Conservation (phyloP, 1,284 basidiomycete species). For the Somion occarium region DNA sequence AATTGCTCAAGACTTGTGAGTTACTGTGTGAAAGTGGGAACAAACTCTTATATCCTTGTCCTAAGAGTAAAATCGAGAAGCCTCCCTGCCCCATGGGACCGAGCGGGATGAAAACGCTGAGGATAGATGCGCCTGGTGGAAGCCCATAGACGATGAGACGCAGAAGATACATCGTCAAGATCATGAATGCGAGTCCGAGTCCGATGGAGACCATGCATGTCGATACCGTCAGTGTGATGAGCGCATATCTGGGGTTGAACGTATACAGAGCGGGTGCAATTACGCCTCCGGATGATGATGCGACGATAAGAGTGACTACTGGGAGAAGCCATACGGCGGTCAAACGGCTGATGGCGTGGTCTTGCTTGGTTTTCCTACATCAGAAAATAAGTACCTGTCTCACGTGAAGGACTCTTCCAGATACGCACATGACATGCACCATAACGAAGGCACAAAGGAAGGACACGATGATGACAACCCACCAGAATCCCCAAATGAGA, state of each 20-base stretch:
- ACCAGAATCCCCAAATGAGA: conserved; percentile 58
- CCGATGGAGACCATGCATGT: conserved; percentile 48
- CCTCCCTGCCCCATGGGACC: conserved; percentile 42
- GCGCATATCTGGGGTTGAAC: conserved; percentile 35
- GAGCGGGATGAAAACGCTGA: conserved; percentile 27
- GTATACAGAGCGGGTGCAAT: conserved; percentile 38
- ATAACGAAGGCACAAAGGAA: conserved; percentile 48
- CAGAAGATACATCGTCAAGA: conserved; percentile 40
- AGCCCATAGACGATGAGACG: conserved; percentile 39
- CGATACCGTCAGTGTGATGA: conserved; percentile 43
- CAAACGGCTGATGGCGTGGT: conserved; percentile 42
- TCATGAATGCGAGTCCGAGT: conserved; percentile 43
- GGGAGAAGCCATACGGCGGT: conserved; percentile 58
- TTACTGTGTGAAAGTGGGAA: conserved; percentile 31
- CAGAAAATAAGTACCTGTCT: neutral
- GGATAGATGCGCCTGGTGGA: conserved; percentile 22
- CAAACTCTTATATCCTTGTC: conserved; percentile 35
- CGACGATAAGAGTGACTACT: conserved; percentile 57
- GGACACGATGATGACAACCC: conserved; percentile 47
- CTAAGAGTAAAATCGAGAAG: conserved; percentile 52
- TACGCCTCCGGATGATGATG: conserved; percentile 52
- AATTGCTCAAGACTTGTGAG: conserved; percentile 24
- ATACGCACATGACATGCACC: conserved; percentile 47
- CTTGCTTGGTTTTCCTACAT: conserved; percentile 49
- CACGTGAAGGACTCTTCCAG: neutral